phyloP scores from a whole-genome alignment of 1,284 basidiomycete species.

The Austroboletus olivaceoglutinosus region DNA sequence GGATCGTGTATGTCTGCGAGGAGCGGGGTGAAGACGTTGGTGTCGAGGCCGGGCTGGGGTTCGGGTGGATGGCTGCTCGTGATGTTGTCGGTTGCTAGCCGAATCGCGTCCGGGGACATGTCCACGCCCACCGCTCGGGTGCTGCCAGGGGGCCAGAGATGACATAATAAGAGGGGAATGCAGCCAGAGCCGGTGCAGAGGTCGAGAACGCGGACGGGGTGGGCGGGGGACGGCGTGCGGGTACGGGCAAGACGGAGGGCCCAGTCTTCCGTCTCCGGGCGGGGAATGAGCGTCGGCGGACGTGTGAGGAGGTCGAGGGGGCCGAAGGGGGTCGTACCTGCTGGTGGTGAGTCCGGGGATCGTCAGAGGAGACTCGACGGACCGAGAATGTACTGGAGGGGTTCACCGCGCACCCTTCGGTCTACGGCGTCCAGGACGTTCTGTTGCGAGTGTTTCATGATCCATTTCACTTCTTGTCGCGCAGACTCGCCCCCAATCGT shows the following conservation, averaged over 20 bases:
- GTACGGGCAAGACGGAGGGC: constrained; percentile 52
- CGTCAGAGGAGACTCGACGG: constrained; percentile 19
- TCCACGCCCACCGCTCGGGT: constrained; percentile 68
- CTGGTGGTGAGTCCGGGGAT: constrained; percentile 11
- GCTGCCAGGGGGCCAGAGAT: constrained; percentile 52
- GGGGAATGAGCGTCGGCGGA: constrained; percentile 83
- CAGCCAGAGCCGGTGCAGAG: constrained; percentile 90
- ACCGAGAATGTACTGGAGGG: constrained; percentile 92
- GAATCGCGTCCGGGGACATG: constrained; percentile 64
- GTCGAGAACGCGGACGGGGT: constrained; percentile 66
- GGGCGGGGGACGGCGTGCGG: constrained; percentile 38
- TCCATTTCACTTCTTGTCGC: constrained; percentile 59
- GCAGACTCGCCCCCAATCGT: constrained; percentile 49
- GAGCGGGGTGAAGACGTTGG: constrained; percentile 51
- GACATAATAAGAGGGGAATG: constrained; percentile 78
- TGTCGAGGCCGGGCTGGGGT: not conserved
- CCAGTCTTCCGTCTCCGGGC: constrained; percentile 91
- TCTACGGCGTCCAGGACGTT: constrained; percentile 46
- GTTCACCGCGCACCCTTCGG: constrained; percentile 66
- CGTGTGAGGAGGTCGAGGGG: constrained; percentile 69
- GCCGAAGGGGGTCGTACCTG: constrained; percentile 88
- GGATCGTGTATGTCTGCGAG: constrained; percentile 49
- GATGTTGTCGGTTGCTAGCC: constrained; percentile 72
- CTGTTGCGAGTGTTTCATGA: constrained; percentile 40
- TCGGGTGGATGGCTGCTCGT: not conserved